phyloP scores from a whole-genome alignment of 371 early-diverging fungal genomes.

The Mortierella sp. region DNA sequence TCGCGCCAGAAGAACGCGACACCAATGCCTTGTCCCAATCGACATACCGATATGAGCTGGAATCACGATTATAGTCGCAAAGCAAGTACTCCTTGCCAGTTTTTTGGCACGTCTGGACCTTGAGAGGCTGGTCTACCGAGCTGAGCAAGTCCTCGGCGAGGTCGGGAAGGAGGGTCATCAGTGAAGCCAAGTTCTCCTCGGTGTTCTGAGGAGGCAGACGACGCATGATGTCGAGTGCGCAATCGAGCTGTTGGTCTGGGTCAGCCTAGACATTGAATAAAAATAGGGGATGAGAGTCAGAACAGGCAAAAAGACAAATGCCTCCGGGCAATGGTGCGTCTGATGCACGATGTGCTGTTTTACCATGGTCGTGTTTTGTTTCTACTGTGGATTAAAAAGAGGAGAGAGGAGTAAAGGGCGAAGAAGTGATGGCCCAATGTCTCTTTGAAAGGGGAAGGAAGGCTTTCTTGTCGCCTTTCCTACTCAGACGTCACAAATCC shows the following conservation, averaged over 20 bases:
- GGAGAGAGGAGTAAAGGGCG: not conserved
- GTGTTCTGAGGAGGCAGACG: slow-evolving; percentile 95
- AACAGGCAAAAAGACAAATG: not conserved
- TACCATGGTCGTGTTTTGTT: slow-evolving; percentile 4
- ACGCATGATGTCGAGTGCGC: slow-evolving; percentile 97
- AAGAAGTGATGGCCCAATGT: not conserved
- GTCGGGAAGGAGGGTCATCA: slow-evolving; percentile 88
- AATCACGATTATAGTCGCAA: slow-evolving; percentile 97
- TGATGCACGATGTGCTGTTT: not conserved
- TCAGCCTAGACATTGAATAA: not conserved
- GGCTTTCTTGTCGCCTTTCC: not conserved
- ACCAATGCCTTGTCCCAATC: too few species aligned
- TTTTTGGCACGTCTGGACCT: slow-evolving; percentile 77
- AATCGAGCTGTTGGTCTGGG: slow-evolving; percentile 70
- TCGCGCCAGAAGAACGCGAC: not conserved
- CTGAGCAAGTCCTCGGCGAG: slow-evolving; percentile 92
- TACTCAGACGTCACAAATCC: not conserved
- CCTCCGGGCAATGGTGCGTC: not conserved
- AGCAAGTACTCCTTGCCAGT: slow-evolving; percentile 89
- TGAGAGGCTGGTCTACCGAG: slow-evolving; percentile 94
- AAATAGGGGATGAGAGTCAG: too few species aligned
- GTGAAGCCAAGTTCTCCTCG: slow-evolving; percentile 88
- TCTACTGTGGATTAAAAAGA: not conserved
- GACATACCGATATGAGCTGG: slow-evolving; percentile 89
- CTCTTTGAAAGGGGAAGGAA: not conserved